phyloP scores from a whole-genome alignment of 2,329 filamentous ascomycete species.

The Zasmidium angulare region DNA sequence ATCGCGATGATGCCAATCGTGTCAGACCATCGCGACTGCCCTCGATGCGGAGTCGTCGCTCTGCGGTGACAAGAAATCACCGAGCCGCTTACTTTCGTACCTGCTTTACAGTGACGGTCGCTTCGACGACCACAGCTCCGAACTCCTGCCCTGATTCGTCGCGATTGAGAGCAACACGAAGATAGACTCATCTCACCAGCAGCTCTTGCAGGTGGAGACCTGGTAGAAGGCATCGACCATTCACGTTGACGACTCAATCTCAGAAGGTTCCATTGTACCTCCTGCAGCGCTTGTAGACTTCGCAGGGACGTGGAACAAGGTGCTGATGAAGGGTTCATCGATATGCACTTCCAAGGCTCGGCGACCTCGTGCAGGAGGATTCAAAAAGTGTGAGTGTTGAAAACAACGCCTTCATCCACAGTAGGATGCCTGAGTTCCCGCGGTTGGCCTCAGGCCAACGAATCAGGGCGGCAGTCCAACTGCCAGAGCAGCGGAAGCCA shows the following conservation, averaged over 20 bases:
- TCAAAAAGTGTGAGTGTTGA: background rate
- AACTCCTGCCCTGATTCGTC: conserved; percentile 1
- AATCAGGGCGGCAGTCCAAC: conserved; percentile 8
- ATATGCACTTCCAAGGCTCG: background rate
- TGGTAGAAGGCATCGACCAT: background rate
- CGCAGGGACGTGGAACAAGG: background rate
- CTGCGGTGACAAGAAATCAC: background rate
- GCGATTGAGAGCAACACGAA: background rate
- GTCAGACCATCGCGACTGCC: background rate
- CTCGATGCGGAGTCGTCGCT: background rate
- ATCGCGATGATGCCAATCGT: background rate
- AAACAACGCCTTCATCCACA: background rate
- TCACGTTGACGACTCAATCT: background rate
- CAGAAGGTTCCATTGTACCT: background rate
- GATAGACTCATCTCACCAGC: background rate
- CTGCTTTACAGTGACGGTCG: background rate
- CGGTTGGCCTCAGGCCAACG: conserved; percentile 12
- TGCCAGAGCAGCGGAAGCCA: conserved; percentile 6
- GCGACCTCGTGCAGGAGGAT: background rate
- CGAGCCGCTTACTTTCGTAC: background rate
- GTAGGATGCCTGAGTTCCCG: background rate
- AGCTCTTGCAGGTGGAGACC: background rate
- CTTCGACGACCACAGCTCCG: background rate
- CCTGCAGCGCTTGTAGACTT: background rate
- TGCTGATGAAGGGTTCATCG: background rate